Evolutionary conservation across 2,329 filamentous ascomycete genomes (phyloP).

Genomic region (Sporothrix globosa): DNA sequence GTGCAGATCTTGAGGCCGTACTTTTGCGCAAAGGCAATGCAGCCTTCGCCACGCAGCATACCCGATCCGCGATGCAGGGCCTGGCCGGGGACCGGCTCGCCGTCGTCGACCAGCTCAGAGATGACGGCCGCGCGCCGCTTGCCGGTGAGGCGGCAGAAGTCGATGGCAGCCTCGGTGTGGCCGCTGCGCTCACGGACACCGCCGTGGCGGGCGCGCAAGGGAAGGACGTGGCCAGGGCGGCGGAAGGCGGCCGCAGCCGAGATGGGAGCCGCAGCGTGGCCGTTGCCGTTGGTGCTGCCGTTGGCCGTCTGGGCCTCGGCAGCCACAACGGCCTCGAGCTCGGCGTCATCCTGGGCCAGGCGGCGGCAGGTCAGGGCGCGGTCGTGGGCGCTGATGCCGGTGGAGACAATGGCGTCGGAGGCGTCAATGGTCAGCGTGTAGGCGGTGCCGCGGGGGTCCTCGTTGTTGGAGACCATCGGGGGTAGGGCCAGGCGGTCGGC

Average conservation of each 20-base stretch:
- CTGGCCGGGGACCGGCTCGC: slow-evolving; percentile 69
- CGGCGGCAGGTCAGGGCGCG: slow-evolving; percentile 77
- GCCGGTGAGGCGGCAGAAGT: slow-evolving; percentile 84
- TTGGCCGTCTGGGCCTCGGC: slow-evolving; percentile 14
- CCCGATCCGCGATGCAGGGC: slow-evolving; percentile 69
- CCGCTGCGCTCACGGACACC: slow-evolving; percentile 79
- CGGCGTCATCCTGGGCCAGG: slow-evolving; percentile 58
- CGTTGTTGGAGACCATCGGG: slow-evolving; percentile 76
- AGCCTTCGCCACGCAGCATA: slow-evolving; percentile 91
- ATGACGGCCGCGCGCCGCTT: slow-evolving; percentile 80
- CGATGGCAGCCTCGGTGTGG: slow-evolving; percentile 91
- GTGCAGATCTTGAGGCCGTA: slow-evolving; percentile 94
- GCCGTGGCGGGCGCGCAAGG: slow-evolving; percentile 75
- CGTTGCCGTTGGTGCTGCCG: slow-evolving; percentile 10
- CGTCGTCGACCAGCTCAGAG: slow-evolving; percentile 88
- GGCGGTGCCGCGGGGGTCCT: slow-evolving; percentile 88
- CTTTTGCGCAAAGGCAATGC: slow-evolving; percentile 81
- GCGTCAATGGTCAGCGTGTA: slow-evolving; percentile 92
- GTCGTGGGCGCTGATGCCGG: slow-evolving; percentile 89
- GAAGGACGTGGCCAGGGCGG: slow-evolving; percentile 87
- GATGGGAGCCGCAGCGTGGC: slow-evolving; percentile 50
- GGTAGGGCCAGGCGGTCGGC: slow-evolving; percentile 75
- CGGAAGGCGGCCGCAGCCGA: slow-evolving; percentile 66
- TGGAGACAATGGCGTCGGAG: slow-evolving; percentile 71
- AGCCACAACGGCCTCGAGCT: slow-evolving; percentile 30